These are phyloP conservation scores for Bidens hawaiensis DNA, from an alignment of 140 eudicot genomes.

Conservation along the genomic window DNA sequence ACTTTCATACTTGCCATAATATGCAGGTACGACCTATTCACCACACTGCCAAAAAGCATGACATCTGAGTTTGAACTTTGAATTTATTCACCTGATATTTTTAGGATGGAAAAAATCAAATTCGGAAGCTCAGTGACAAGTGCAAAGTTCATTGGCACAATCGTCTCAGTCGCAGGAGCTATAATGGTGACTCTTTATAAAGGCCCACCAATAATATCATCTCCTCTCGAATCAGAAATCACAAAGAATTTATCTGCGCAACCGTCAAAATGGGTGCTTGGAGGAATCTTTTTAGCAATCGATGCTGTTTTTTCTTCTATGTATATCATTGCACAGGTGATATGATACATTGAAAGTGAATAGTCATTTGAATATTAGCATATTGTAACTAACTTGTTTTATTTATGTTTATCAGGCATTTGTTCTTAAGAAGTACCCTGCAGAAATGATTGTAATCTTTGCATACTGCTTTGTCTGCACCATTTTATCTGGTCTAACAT, in stretches of 20 bases:
- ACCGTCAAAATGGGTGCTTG: conserved; percentile 57
- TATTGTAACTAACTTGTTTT: background rate
- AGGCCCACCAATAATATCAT: conserved; percentile 33
- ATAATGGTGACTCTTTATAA: conserved; percentile 34
- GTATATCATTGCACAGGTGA: conserved; percentile 54
- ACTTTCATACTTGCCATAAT: conserved; percentile 39
- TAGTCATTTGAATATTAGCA: background rate
- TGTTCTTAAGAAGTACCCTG: conserved; percentile 48
- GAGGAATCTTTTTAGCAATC: conserved; percentile 52
- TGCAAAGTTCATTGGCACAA: conserved; percentile 46
- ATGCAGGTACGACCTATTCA: conserved; percentile 26
- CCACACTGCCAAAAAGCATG: background rate
- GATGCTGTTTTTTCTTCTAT: conserved; percentile 37
- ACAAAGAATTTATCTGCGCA: conserved; percentile 14
- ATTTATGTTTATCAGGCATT: conserved; percentile 48
- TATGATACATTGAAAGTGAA: background rate
- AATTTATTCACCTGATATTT: conserved; percentile 3
- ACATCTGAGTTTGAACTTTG: background rate
- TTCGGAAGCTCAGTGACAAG: conserved; percentile 28
- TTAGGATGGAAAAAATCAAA: conserved; percentile 44
- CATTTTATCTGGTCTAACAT: conserved; percentile 45
- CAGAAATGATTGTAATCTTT: conserved; percentile 45
- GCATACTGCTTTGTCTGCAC: conserved; percentile 53
- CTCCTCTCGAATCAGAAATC: conserved; percentile 8
- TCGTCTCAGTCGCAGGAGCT: conserved; percentile 41